Conservation (phyloP, 2,329 filamentous ascomycete species). For the Pseudogymnoascus sp. region DNA sequence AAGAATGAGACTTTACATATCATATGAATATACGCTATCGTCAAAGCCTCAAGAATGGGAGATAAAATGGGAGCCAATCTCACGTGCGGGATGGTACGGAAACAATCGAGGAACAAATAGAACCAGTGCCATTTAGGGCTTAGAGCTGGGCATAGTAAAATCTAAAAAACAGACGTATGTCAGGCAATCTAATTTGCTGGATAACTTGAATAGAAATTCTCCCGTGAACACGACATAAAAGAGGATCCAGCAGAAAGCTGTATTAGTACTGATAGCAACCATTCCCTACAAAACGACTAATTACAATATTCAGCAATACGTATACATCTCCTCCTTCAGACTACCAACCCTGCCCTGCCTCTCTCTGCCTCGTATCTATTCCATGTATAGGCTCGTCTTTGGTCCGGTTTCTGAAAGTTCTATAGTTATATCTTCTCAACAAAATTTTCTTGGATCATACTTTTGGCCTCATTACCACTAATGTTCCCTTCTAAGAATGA, state of each 20-base stretch:
- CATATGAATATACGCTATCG: neutral
- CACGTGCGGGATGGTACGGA: neutral
- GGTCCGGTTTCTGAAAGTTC: neutral
- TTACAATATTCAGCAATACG: neutral
- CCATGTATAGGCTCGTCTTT: neutral
- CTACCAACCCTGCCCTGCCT: neutral
- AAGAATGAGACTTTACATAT: neutral
- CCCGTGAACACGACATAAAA: no score
- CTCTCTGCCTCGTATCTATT: neutral
- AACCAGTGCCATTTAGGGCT: neutral
- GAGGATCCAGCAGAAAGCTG: neutral
- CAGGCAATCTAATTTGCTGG: neutral
- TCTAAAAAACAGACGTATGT: neutral
- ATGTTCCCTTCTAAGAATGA: constrained; percentile 9
- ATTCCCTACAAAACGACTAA: neutral
- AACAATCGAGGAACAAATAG: neutral
- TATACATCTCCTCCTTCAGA: neutral
- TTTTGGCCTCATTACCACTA: neutral
- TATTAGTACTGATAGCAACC: neutral
- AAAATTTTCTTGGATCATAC: neutral
- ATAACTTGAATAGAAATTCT: neutral
- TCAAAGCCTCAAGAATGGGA: neutral
- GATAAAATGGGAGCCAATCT: neutral
- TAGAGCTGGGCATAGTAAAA: neutral
- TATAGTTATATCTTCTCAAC: neutral